Evolutionary conservation across 2,329 filamentous ascomycete genomes (phyloP).

Genomic region (Arthrinium phaeospermum): DNA sequence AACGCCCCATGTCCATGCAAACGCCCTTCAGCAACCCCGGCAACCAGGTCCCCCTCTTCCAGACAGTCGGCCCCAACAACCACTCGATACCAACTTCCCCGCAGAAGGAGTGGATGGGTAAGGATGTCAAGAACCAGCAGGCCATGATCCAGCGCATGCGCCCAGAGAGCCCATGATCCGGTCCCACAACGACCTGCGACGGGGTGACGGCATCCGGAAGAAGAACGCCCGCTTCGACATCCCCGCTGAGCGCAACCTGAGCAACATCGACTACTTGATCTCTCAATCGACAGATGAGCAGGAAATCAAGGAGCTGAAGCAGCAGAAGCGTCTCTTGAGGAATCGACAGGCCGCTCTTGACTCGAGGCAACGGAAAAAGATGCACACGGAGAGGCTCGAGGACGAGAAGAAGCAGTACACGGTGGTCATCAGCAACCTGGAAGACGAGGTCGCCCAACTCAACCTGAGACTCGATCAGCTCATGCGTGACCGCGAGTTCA

Average conservation of each 20-base stretch:
- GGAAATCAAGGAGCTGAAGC: slow-evolving; percentile 97
- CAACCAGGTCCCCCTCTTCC: slow-evolving; percentile 60
- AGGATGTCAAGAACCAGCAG: slow-evolving; percentile 54
- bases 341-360: slow-evolving; percentile 98
- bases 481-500: slow-evolving; percentile 74
- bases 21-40: slow-evolving; percentile 61
- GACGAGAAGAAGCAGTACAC: slow-evolving; percentile 95
- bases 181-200: slow-evolving; percentile 76
- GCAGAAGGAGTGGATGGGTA: slow-evolving; percentile 63
- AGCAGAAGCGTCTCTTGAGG: slow-evolving; percentile 91
- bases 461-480: slow-evolving; percentile 74
- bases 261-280: slow-evolving; percentile 94
- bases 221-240: slow-evolving; percentile 99
- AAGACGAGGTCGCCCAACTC: slow-evolving; percentile 75
- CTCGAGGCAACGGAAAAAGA: slow-evolving; percentile 96
- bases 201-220: slow-evolving; percentile 92
- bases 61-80: slow-evolving; percentile 51
- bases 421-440: slow-evolving; percentile 75
- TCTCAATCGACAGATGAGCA: slow-evolving; percentile 86
- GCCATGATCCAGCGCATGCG: slow-evolving; percentile 65
- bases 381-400: slow-evolving; percentile 94
- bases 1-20: slow-evolving; percentile 56
- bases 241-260: slow-evolving; percentile 87
- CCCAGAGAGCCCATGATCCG: slow-evolving; percentile 71
- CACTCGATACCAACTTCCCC: slow-evolving; percentile 60